Evolutionary conservation across 83 land plant genomes (phyloP), one percentile per base, ranked within the genome.

Genomic region (Picea abies): DNA sequence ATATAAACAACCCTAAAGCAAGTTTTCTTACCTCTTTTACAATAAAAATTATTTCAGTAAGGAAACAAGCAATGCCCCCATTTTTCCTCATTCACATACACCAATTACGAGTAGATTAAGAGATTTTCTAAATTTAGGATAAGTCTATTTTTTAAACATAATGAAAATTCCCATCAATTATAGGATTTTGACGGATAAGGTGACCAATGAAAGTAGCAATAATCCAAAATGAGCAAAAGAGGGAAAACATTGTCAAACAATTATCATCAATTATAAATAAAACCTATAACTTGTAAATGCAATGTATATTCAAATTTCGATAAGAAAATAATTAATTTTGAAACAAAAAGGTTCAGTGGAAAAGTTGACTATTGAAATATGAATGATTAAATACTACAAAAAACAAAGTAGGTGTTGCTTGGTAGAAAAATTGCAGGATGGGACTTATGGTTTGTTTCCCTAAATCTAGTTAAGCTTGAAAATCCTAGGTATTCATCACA

Each of bases 1-100:
- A 10, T 10, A 8, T 11, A 20, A 63, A 1, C 12, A 79, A 26
- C 19, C 41, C 47, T 78, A 44, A 44, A 39, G 64, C 62, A 19
- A 15, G 39, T 32, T 26, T n/a, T 23, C 79, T 65, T 87, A 93
- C 98, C 94, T 96, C 99, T 83, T 94, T 96, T 25, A 95, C 82
- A 19, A 95, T 90, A 63, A 95, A 90, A 61, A 97, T 84, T 70
- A 95, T 93, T 82, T 97, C 99, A 49, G 92, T 91, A 32, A 97
- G 88, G 52, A 95, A 92, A 69, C 91, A 88, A 71, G 85, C 84
- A 44, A 93, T 84, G n/a, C 88, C 83, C 9, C 88, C 91, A 62
- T 84, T 84, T 65, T 82, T 90, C 83, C 73, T 87, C 56, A 84
- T 37, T 83, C n/a, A 60, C 16, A 80, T 56, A 71, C 14, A 63